Conservation (phyloP, 345 rosid genomes). For the Laguncularia racemosa region DNA sequence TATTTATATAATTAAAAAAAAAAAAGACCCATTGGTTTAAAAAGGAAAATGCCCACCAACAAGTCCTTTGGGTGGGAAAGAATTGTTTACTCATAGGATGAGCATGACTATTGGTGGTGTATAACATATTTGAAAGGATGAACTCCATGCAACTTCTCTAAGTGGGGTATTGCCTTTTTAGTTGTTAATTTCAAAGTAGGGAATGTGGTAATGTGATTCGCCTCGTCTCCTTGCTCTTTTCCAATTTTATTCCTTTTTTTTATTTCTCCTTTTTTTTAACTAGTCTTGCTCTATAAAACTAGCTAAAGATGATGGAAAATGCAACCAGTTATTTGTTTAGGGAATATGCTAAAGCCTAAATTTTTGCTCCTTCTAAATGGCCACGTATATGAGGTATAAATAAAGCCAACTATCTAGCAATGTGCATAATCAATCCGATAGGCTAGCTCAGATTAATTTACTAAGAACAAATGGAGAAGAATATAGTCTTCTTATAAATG, state of each 20-base stretch:
- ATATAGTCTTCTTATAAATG: no score
- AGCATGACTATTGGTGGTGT: slow-evolving; percentile 46
- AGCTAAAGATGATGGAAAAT: slow-evolving; percentile 23
- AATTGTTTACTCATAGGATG: slow-evolving; percentile 17
- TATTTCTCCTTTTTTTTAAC: background rate
- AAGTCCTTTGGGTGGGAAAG: slow-evolving; percentile 26
- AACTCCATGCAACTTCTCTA: slow-evolving; percentile 53
- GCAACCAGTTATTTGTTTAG: slow-evolving; percentile 14
- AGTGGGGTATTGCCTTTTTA: slow-evolving; percentile 33
- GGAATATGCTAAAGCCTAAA: slow-evolving; percentile 29
- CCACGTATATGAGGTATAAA: background rate
- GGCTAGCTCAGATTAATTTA: no score
- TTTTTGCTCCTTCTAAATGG: slow-evolving; percentile 7
- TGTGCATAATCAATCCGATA: background rate
- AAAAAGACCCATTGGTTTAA: slow-evolving; percentile 15
- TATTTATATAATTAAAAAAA: background rate
- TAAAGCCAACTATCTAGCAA: background rate
- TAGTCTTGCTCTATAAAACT: background rate
- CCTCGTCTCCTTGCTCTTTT: slow-evolving; percentile 16
- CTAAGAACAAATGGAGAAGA: no score
- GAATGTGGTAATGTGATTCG: slow-evolving; percentile 37
- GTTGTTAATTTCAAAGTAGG: slow-evolving; percentile 26
- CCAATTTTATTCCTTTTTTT: slow-evolving; percentile 23
- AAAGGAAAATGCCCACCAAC: slow-evolving; percentile 82
- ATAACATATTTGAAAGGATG: slow-evolving; percentile 47